phyloP scores from a whole-genome alignment of 2,329 filamentous ascomycete species.

The Byssothecium circinans region DNA sequence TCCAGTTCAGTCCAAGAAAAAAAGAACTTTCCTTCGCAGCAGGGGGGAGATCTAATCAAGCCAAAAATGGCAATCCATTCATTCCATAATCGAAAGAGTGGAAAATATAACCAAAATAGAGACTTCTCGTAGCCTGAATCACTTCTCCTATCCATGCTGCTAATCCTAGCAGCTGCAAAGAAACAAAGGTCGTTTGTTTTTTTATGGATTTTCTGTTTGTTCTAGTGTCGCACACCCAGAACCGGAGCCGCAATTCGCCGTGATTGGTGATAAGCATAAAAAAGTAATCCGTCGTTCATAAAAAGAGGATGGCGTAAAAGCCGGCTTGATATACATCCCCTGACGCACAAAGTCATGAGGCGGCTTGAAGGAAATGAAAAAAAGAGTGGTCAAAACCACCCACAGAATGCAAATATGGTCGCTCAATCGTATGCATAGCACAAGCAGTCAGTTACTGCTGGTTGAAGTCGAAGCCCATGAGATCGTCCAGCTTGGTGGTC shows the following conservation, averaged over 20 bases:
- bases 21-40: constrained; percentile 18
- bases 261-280: constrained; percentile 13
- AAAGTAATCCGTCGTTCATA: constrained; percentile 17
- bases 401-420: constrained; percentile 23
- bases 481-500: constrained; percentile 37
- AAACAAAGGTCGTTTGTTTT: constrained; percentile 38
- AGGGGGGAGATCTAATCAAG: constrained; percentile 37
- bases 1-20: no score
- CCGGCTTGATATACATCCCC: no score
- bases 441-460: constrained; percentile 21
- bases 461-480: constrained; percentile 17
- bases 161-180: neutral
- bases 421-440: constrained; percentile 20
- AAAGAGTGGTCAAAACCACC: constrained; percentile 11
- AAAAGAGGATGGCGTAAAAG: constrained; percentile 10
- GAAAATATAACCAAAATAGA: neutral
- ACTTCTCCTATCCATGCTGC: no score
- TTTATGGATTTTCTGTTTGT: constrained; percentile 36
- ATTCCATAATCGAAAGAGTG: neutral
- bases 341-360: neutral
- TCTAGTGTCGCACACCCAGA: constrained; percentile 17
- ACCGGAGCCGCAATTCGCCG: constrained; percentile 2
- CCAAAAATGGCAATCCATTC: neutral
- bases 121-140: no score
- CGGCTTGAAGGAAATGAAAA: constrained; percentile 9